Evolutionary conservation across 1,139 yeast genomes (phyloP).

Genomic region (Suhomyces wounanorum): DNA sequence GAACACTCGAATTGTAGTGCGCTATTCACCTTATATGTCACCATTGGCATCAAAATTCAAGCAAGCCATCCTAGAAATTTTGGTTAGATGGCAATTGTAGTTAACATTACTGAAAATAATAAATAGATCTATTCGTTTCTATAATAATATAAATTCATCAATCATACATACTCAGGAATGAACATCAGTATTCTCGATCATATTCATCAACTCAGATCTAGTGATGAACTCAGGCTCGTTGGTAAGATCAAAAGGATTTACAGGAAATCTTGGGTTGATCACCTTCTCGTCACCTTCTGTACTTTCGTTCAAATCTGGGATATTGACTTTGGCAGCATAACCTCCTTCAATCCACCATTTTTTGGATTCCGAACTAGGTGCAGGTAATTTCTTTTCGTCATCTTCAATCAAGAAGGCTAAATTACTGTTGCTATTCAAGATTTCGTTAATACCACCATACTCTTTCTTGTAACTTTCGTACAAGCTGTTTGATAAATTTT

Average conservation of each 20-base stretch:
- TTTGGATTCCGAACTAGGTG: slow-evolving; percentile 78
- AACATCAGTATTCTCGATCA: slow-evolving; percentile 7
- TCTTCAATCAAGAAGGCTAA: slow-evolving; percentile 30
- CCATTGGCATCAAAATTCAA: too few relatives aligned
- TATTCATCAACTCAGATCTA: slow-evolving; percentile 22
- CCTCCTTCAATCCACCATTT: slow-evolving; percentile 96
- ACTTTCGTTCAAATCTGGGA: slow-evolving; percentile 40
- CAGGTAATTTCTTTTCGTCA: slow-evolving; percentile 56
- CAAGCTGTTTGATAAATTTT: slow-evolving; percentile 57
- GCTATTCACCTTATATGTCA: too few relatives aligned
- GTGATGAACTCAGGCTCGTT: slow-evolving; percentile 40
- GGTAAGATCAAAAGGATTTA: slow-evolving; percentile 65
- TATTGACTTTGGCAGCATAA: slow-evolving; percentile 65
- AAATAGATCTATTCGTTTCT: not conserved
- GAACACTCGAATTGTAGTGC: too few relatives aligned
- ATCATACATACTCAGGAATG: not conserved
- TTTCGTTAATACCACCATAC: slow-evolving; percentile 44
- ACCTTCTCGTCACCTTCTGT: slow-evolving; percentile 38
- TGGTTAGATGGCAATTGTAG: not conserved
- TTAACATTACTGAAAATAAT: not conserved
- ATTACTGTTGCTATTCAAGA: slow-evolving; percentile 32
- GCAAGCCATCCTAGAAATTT: too few relatives aligned
- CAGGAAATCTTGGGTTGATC: slow-evolving; percentile 67
- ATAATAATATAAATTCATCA: not conserved
- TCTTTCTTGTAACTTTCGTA: slow-evolving; percentile 57